Conservation (phyloP, 208 protist species). For the Herpetomonas tarakana region DNA sequence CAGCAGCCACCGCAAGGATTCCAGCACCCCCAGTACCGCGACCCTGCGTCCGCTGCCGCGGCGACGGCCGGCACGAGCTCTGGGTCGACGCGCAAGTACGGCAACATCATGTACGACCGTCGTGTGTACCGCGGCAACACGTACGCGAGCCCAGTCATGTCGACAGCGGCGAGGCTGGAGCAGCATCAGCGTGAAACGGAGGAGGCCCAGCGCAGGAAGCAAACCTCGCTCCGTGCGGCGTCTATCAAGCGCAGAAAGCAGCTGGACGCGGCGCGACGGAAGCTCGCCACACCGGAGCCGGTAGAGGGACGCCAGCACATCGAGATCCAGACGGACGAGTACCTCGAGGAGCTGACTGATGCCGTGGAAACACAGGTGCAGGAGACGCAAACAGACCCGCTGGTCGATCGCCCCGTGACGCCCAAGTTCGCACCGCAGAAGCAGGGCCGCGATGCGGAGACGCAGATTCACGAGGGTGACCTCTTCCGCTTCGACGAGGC, state of each 20-base stretch:
- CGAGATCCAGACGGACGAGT: constrained; percentile 96
- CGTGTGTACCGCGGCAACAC: constrained; percentile 95
- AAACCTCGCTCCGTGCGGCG: constrained; percentile 54
- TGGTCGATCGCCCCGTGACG: constrained; percentile 94
- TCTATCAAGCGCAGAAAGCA: constrained; percentile 70
- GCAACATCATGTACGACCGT: constrained; percentile 96
- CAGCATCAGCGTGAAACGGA: constrained; percentile 64
- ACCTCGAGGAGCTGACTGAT: constrained; percentile 96
- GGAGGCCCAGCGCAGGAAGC: constrained; percentile 50
- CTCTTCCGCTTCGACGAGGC: constrained; percentile 98
- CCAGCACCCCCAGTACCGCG: constrained; percentile 78
- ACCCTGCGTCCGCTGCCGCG: constrained; percentile 29
- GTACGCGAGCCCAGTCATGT: constrained; percentile 89
- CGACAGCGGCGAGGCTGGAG: constrained; percentile 62
- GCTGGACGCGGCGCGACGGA: constrained; percentile 38
- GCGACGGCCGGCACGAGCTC: not conserved
- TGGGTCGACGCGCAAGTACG: constrained; percentile 44
- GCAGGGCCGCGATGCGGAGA: constrained; percentile 93
- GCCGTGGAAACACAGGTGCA: constrained; percentile 68
- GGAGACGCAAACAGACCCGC: constrained; percentile 95
- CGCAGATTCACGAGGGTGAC: constrained; percentile 96
- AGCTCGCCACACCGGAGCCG: constrained; percentile 80
- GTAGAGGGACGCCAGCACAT: constrained; percentile 90
- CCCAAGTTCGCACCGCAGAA: constrained; percentile 94
- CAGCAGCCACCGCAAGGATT: constrained; percentile 85